Evolutionary conservation across 805 yeast genomes (phyloP), one percentile per base, ranked within the genome.

Genomic region (Candida coleopterorum): DNA sequence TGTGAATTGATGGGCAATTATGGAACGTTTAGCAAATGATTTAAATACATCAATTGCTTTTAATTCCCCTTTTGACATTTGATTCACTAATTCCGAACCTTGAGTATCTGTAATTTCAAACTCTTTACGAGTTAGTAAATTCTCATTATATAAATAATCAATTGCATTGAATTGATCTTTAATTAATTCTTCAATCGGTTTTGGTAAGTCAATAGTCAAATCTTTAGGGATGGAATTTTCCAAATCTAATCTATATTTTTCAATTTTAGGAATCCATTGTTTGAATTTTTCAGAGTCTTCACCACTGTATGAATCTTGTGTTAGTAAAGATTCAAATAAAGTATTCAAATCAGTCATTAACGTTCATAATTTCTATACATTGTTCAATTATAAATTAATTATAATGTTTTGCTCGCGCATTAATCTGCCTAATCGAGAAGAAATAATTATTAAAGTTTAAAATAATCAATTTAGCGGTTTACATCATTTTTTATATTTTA

Each of bases 251-350:
- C 62, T 50, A 46, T 64, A 64, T 15, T 54, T 56, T 39, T 65
- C 62, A 38, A 75, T 60, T 45, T 68, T 70, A 6, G 79, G 79
- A 33, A 61, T 44, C 67, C 68, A 75, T 21, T 20, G 14, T n/a
- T 32, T 32, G 29, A 37, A 37, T 23, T 32, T 37, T 18, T 37
- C 37, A 6, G 40, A 21, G 23, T 37, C 40, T 15, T 32, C 36
- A 8, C 40, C 40, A 18, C 27, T 28, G 5, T 20, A 29, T 9
- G 24, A 5, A 12, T 37, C 40, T 18, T 25, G 20, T 3, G 22
- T 25, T n/a, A 37, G 18, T 9, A 33, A 17, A 6, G 28, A 27
- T 29, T 32, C 26, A 14, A 30, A 35, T 21, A 31, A 29, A 8
- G 23, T 9, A 11, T 33, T 24, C 11, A 32, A 23, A 5, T 32